Evolutionary conservation across 257 asterid genomes (phyloP), one percentile per base, ranked within the genome.

Genomic region (Nicotiana sylvestris): DNA sequence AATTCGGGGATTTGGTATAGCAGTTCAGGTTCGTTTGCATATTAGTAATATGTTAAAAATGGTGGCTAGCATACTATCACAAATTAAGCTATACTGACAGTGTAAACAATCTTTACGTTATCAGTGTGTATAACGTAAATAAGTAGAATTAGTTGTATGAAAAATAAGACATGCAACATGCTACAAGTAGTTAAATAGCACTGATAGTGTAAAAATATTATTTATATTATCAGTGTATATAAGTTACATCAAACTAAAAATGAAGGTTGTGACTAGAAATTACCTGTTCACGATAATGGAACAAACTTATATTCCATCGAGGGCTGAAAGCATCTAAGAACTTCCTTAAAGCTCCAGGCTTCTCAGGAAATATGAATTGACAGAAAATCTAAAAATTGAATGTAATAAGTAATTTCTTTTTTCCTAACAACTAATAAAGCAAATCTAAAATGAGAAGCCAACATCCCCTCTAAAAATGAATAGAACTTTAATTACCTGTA

Each of bases 271-370:
- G 76, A 21, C 25, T 11, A 32, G 68, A 15, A 82, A 39, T 86
- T 72, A 94, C 98, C 97, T 93, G 98, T 62, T 90, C 93, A 32
- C 98, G 93, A 84, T 95, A 95, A 72, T 93, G 99, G 88, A 93
- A 92, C 88, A 95, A 89, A 81, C 92, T 95, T 82, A 95, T 93
- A 80, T 95, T 95, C 99, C 99, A 95, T 16, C 95, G 93, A 9
- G 97, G 97, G 85, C 97, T 91, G 83, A 95, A 86, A 78, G 88
- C 90, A 83, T 90, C 97, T 94, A 95, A 89, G 62, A 95, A 93
- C 80, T 91, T 90, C 93, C 87, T 83, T 87, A 95, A 85, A 51
- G 98, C 92, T 60, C 99, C 99, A 3, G 98, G 97, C 81, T 91
- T 92, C 81, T 93, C 99, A 0, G 99, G 98, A 83, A 95, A 93